These are phyloP conservation scores for Sporisorium reilianum DNA, from an alignment of 1,284 basidiomycete genomes.

Conservation along the genomic window DNA sequence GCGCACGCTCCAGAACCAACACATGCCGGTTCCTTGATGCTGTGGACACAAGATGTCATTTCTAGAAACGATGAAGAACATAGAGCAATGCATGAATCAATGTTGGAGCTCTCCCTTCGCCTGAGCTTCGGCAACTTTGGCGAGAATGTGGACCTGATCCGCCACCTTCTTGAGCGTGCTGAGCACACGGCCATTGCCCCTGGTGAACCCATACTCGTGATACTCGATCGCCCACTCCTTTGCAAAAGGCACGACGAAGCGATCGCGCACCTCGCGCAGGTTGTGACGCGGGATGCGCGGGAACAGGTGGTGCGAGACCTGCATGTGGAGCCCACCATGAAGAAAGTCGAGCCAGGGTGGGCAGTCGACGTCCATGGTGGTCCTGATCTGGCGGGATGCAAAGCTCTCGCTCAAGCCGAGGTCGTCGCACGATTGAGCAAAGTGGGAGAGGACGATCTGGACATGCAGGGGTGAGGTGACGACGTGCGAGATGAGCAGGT, in stretches of 20 bases:
- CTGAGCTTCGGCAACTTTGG: slow-evolving; percentile 76
- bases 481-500: slow-evolving; percentile 82
- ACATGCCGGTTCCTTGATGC: too few species aligned
- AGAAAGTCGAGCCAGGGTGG: slow-evolving; percentile 84
- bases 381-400: slow-evolving; percentile 90
- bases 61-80: background rate
- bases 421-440: slow-evolving; percentile 92
- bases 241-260: slow-evolving; percentile 85
- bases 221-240: slow-evolving; percentile 73
- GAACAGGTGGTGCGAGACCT: slow-evolving; percentile 97
- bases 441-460: slow-evolving; percentile 97
- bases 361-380: slow-evolving; percentile 95
- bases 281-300: slow-evolving; percentile 95
- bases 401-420: slow-evolving; percentile 92
- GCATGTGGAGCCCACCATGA: slow-evolving; percentile 92
- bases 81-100: too few species aligned
- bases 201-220: slow-evolving; percentile 87
- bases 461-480: slow-evolving; percentile 79
- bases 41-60: too few species aligned
- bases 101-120: slow-evolving; percentile 69
- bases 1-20: background rate
- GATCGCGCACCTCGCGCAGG: slow-evolving; percentile 80
- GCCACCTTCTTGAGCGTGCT: slow-evolving; percentile 83
- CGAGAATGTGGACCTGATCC: slow-evolving; percentile 77
- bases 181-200: slow-evolving; percentile 83